phyloP scores from a whole-genome alignment of 2,329 filamentous ascomycete genomes.

The Albifimbria verrucaria region DNA sequence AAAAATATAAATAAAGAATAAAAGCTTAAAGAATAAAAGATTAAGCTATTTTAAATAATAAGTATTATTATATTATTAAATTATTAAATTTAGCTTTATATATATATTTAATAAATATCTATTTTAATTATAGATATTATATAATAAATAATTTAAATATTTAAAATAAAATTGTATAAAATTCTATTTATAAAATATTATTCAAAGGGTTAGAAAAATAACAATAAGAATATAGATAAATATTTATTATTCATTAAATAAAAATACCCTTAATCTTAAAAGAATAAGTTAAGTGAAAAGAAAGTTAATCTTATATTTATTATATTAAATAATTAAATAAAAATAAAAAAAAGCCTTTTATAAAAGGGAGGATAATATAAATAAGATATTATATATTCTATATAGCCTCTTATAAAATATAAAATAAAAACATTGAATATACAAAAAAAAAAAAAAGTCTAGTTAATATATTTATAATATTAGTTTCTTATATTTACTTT shows the following conservation, averaged over 20 bases:
- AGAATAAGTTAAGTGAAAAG: too few relatives aligned
- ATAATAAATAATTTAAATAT: background rate
- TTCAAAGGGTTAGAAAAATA: conserved; percentile 1
- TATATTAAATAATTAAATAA: background rate
- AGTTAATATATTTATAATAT: too few relatives aligned
- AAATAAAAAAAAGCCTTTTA: background rate
- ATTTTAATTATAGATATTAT: background rate
- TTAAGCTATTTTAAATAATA: background rate
- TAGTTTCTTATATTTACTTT: background rate
- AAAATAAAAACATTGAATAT: background rate
- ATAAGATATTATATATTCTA: background rate
- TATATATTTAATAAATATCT: background rate
- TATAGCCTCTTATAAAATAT: background rate
- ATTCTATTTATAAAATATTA: background rate
- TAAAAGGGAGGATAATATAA: background rate
- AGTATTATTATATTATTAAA: background rate
- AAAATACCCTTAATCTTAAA: too few relatives aligned
- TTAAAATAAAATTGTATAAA: conserved; percentile 1
- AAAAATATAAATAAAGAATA: background rate
- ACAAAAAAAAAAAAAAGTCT: background rate
- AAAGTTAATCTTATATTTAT: background rate
- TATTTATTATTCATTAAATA: background rate
- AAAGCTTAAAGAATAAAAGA: background rate
- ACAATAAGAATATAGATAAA: background rate
- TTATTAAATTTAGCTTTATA: background rate